These are phyloP conservation scores for sunflower (Helianthus annuus) DNA, from an alignment of 129 eudicot genomes.

Conservation along the genomic window HanXRQr2.0-SUNRISE NC_035447.2:22744821-22745320, in stretches of 20 bases:
- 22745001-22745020: too few species aligned
- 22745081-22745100: not conserved
- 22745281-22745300: slow-evolving; percentile 9
- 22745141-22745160: not conserved
- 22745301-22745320: slow-evolving; percentile 20
- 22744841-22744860: slow-evolving; percentile 28
- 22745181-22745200: not conserved
- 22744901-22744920: slow-evolving; percentile 29
- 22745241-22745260: slow-evolving; percentile 12
- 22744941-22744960: not conserved
- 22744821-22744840: slow-evolving; percentile 27
- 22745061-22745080: not conserved
- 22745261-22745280: slow-evolving; percentile 54
- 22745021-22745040: too few species aligned
- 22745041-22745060: too few species aligned
- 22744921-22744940: not conserved
- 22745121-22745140: slow-evolving; percentile 1
- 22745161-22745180: too few species aligned
- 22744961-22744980: not conserved
- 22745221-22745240: slow-evolving; percentile 10
- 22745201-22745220: slow-evolving; percentile 8
- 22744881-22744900: slow-evolving; percentile 36
- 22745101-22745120: not conserved
- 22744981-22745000: not conserved
- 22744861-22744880: slow-evolving; percentile 39